These are phyloP conservation scores for Straminergon stramineum DNA, from an alignment of 225 moss, liverwort and hornwort genomes.

Conservation along the genomic window DNA sequence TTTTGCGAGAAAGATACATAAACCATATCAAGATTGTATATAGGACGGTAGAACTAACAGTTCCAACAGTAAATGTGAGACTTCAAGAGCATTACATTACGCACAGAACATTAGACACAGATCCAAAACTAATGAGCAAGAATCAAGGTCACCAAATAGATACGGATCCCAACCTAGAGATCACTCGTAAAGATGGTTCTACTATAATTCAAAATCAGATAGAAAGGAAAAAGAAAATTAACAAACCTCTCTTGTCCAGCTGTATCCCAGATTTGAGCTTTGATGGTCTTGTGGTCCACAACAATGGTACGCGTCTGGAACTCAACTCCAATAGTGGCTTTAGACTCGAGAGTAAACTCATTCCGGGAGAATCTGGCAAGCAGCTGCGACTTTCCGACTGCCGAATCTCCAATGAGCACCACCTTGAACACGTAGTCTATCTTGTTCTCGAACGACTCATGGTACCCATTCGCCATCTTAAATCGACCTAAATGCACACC, in stretches of 20 bases:
- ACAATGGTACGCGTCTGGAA: constrained; percentile 81
- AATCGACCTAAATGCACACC: not conserved
- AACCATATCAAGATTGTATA: not conserved
- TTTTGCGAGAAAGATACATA: not conserved
- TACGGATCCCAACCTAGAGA: not conserved
- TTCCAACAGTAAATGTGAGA: not conserved
- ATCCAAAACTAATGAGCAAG: not conserved
- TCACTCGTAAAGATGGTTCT: not conserved
- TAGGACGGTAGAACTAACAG: not conserved
- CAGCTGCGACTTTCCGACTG: constrained; percentile 92
- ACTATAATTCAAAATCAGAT: not conserved
- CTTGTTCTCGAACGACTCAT: constrained; percentile 63
- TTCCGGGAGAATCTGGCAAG: constrained; percentile 90
- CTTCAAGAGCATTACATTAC: not conserved
- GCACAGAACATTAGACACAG: not conserved
- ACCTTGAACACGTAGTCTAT: constrained; percentile 90
- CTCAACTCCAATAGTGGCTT: constrained; percentile 90
- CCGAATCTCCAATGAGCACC: constrained; percentile 86
- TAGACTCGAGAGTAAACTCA: constrained; percentile 86
- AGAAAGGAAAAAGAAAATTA: too few relatives aligned
- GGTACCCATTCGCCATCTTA: constrained; percentile 82
- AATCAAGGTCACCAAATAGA: not conserved
- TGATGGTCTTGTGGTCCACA: constrained; percentile 84
- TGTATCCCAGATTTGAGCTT: constrained; percentile 96
- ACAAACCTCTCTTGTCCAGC: constrained; percentile 88